phyloP scores from a whole-genome alignment of 176 grass and related monocot species.

The Echinochloa phyllopogon region DNA sequence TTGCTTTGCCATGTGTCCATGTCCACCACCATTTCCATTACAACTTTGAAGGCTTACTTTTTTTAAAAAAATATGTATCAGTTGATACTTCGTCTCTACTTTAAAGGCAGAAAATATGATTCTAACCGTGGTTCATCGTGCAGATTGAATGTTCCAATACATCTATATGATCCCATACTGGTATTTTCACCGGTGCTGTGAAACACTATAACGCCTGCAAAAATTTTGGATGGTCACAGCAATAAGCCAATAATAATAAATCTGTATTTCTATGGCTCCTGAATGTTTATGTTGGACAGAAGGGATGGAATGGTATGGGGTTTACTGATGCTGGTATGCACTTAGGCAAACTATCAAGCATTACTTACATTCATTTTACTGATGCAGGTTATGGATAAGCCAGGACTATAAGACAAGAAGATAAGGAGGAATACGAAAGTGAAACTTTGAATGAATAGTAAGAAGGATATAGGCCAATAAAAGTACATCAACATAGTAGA shows the following conservation, averaged over 20 bases:
- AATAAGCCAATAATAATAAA: background rate
- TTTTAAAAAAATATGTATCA: background rate
- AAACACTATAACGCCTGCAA: background rate
- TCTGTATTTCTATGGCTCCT: background rate
- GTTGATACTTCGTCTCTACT: background rate
- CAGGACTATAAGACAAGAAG: conserved; percentile 7
- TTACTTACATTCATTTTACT: conserved; percentile 23
- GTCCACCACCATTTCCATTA: background rate
- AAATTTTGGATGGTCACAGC: background rate
- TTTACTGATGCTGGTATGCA: background rate
- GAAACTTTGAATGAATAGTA: background rate
- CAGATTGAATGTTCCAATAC: conserved; percentile 3
- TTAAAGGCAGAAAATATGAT: conserved; percentile 10
- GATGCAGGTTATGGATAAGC: background rate
- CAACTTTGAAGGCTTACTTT: conserved; percentile 3
- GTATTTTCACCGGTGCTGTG: conserved; percentile 8
- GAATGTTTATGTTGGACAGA: background rate
- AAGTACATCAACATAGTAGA: background rate
- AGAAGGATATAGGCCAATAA: background rate
- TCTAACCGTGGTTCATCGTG: background rate
- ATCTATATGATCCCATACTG: background rate
- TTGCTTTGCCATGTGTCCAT: background rate
- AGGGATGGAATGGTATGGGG: background rate
- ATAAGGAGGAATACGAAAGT: background rate
- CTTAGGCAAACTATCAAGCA: background rate